Base-by-base conservation (phyloP, 805 yeast species). In the Zygoascus bituminiphila region DNA sequence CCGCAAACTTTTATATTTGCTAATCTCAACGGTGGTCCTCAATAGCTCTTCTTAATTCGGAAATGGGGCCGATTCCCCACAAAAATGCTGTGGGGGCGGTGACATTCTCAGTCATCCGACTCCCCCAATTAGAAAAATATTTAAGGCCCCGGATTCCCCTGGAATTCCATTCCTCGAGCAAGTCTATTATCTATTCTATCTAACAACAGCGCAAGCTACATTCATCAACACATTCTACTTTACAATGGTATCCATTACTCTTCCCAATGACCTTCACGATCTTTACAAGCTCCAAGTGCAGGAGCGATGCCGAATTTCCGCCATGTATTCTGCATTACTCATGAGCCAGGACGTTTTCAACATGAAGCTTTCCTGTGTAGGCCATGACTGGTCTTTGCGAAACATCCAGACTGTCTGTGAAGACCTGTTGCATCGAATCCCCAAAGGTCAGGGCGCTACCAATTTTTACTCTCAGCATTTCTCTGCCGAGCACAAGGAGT, bases 321-420 rank as follows among this genome's bases (percentile, higher is more conserved):
- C 49, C 19, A 54, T 63, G 23, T 63, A 62, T 48, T 57, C 57
- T 19, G 55, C 50, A 31, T 55, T 63, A 38, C 56, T 63, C n/a
- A 52, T 55, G 47, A 47, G 58, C 15, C 58, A 62, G 44, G 23
- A 14, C 2, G 39, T 23, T 7, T 58, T 62, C 19, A 58, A 61
- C 46, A 49, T 54, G 45, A 61, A 62, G 22, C 48, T 60, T 22
- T 46, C 61, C 20, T 58, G 61, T 42, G 67, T 65, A 5, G 62
- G 64, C 9, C 67, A 63, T 49, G 64, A 62, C 47, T 63, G 67
- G 67, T 51, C 62, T 12, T 52, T 63, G 43, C 51, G 60, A 29
- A 55, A 59, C 51, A 61, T 63, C 40, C 63, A 61, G 50, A 42
- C 61, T 15, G 46, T 63, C 17, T 62, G 59, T 21, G 58, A 58